These are phyloP conservation scores for Orychophragmus violaceus DNA, from an alignment of 345 rosid species.

Conservation along the genomic window DNA sequence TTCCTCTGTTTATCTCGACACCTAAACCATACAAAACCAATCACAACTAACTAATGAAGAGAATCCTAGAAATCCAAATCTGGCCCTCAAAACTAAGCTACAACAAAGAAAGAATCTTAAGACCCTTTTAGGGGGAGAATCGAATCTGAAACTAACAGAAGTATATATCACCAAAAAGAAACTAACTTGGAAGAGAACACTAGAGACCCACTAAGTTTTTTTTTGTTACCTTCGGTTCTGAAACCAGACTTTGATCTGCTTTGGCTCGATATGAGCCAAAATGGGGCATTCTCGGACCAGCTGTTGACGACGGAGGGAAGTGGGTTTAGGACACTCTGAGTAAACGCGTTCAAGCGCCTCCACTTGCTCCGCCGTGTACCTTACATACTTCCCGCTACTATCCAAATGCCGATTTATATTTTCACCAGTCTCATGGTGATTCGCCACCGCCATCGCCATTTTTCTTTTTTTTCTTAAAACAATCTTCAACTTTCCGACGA, in stretches of 20 bases:
- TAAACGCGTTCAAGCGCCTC: conserved; percentile 31
- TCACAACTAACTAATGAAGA: background rate
- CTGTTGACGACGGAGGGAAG: conserved; percentile 88
- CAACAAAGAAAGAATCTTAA: too few species aligned
- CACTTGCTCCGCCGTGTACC: conserved; percentile 31
- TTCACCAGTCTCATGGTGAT: conserved; percentile 67
- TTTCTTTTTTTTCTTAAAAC: conserved; percentile 5
- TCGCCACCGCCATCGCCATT: conserved; percentile 81
- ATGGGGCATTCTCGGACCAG: conserved; percentile 92
- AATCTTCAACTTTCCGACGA: conserved; percentile 7
- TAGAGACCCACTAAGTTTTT: too few species aligned
- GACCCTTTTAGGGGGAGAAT: background rate
- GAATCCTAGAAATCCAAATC: background rate
- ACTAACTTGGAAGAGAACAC: background rate
- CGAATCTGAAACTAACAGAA: background rate
- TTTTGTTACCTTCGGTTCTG: conserved; percentile 99
- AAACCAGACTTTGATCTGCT: conserved; percentile 99
- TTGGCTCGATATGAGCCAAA: conserved; percentile 86
- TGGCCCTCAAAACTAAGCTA: too few species aligned
- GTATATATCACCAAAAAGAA: background rate
- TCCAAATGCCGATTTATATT: conserved; percentile 73
- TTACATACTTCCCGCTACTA: conserved; percentile 72
- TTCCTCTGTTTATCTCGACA: conserved; percentile 98
- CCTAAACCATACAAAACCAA: too few species aligned
- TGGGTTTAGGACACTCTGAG: conserved; percentile 94